Percentiles rank a stretch among this genome's conserved stretches.
These are phyloP conservation scores for Thelonectria olida DNA, from an alignment of 2,329 filamentous ascomycete genomes.

Conservation along the genomic window DNA sequence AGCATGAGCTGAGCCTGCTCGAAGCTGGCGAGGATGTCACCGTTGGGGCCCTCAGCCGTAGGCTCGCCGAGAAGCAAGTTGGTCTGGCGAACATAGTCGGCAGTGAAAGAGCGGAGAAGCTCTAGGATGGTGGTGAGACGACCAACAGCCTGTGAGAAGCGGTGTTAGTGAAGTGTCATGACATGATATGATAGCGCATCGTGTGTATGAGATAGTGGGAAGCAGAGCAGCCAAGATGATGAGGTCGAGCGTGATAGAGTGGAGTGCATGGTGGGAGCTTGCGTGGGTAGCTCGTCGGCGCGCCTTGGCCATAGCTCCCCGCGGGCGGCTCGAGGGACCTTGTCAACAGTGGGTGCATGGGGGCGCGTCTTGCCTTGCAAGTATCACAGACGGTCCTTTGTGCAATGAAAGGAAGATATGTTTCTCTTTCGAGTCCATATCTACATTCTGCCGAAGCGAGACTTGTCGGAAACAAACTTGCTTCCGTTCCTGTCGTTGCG, in stretches of 20 bases:
- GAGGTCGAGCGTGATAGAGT: not conserved
- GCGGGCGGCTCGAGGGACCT: conserved; percentile 9
- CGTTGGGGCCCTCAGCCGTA: conserved; percentile 58
- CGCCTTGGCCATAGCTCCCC: conserved; percentile 34
- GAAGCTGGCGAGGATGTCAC: conserved; percentile 59
- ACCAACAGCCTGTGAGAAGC: conserved; percentile 48
- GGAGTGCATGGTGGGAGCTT: conserved; percentile 24
- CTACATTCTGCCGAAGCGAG: not conserved
- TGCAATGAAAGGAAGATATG: not conserved
- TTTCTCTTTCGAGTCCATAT: not conserved
- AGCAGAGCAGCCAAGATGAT: not conserved
- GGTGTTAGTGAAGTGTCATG: conserved; percentile 55
- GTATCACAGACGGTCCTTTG: not conserved
- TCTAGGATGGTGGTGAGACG: conserved; percentile 82
- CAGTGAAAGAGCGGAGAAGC: conserved; percentile 80
- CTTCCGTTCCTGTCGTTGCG: not conserved
- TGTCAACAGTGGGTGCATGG: conserved; percentile 26
- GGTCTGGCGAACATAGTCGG: conserved; percentile 88
- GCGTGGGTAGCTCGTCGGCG: conserved; percentile 13
- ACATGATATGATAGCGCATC: not conserved
- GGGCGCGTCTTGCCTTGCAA: conserved; percentile 24
- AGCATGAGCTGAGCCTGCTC: conserved; percentile 59
- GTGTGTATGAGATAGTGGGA: too few species aligned
- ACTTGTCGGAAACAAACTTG: not conserved
- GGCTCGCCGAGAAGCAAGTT: conserved; percentile 80